Evolutionary conservation across 192 early-diverging fungal species (phyloP), one percentile per base, ranked within the genome.

Genomic region (Oehlia diaphana): DNA sequence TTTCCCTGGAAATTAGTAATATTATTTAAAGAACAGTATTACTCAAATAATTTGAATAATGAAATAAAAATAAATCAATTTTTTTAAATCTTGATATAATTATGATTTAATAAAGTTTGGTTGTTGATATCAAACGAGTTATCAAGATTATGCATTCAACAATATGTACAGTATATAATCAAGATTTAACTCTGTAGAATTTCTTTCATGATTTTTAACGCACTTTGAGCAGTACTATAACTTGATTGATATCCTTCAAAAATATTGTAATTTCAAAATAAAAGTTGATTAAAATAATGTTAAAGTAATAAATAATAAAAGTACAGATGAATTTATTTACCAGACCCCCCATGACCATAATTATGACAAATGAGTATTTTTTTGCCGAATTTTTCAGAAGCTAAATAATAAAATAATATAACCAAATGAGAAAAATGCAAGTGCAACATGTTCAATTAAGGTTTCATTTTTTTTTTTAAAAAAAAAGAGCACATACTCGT

Each of bases 271-370:
- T 31, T 66, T 66, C 65, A 69, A 68, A 31, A 35, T 28, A 26
- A 33, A 77, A 49, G 61, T 12, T 37, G 5, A 14, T 23, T 44
- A 5, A 44, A 70, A 16, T 42, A 61, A 64, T 72, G 21, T 14
- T 63, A 49, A 58, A 58, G 28, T 33, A 53, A 28, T 62, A 49
- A 78, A 21, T 67, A 42, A 63, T 64, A 68, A n/a, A 26, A 26
- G 50, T 26, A 12, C 16, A 33, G 10, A 23, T 86, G 42, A 79
- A 23, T 85, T 65, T 85, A 78, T 37, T 83, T 84, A 53, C 90
- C 92, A 84, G 85, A 92, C 2, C 90, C 90, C 14, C 84, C 89
- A 80, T 93, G 92, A 3, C 92, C 92, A 75, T 93, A 93, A 78
- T 88, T 89, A 76, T 93, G 92, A 9, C 89, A 87, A 4, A 90